phyloP scores from a whole-genome alignment of 305 asterid genomes.

The Solanum aculeatissimum region DNA sequence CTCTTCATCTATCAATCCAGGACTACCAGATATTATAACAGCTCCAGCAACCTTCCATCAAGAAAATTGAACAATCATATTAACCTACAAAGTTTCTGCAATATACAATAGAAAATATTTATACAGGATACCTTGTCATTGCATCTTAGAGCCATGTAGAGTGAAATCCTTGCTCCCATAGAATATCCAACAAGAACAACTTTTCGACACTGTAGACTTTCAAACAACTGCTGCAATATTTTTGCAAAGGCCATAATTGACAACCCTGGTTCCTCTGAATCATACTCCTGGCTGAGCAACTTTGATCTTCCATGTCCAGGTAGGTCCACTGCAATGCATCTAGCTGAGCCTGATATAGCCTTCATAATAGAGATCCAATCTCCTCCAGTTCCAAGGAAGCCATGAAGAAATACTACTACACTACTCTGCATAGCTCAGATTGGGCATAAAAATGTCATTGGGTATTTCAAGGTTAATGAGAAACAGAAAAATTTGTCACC shows the following conservation, averaged over 20 bases:
- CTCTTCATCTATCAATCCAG: slow-evolving; percentile 54
- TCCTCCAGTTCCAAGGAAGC: slow-evolving; percentile 77
- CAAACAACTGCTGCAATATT: slow-evolving; percentile 46
- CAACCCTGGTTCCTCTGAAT: slow-evolving; percentile 27
- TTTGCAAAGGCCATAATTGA: slow-evolving; percentile 53
- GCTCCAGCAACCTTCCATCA: slow-evolving; percentile 58
- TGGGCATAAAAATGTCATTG: not conserved
- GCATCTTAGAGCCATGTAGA: slow-evolving; percentile 62
- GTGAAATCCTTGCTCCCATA: slow-evolving; percentile 89
- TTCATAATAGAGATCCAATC: slow-evolving; percentile 93
- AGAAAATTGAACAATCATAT: slow-evolving; percentile 1
- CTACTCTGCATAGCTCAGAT: slow-evolving; percentile 35
- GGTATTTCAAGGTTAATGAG: not conserved
- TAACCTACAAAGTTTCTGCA: not conserved
- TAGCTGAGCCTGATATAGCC: slow-evolving; percentile 54
- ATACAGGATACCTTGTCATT: slow-evolving; percentile 41
- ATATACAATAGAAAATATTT: not conserved
- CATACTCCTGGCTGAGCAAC: slow-evolving; percentile 18
- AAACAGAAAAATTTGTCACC: not conserved
- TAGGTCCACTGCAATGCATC: slow-evolving; percentile 86
- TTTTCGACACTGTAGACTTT: slow-evolving; percentile 33
- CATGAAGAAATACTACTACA: slow-evolving; percentile 75
- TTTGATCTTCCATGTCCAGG: slow-evolving; percentile 91
- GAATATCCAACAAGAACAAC: slow-evolving; percentile 88
- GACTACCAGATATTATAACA: slow-evolving; percentile 85